Conservation (phyloP, 192 early-diverging fungal genomes). For the Gorgonomyces haynaldii region DNA sequence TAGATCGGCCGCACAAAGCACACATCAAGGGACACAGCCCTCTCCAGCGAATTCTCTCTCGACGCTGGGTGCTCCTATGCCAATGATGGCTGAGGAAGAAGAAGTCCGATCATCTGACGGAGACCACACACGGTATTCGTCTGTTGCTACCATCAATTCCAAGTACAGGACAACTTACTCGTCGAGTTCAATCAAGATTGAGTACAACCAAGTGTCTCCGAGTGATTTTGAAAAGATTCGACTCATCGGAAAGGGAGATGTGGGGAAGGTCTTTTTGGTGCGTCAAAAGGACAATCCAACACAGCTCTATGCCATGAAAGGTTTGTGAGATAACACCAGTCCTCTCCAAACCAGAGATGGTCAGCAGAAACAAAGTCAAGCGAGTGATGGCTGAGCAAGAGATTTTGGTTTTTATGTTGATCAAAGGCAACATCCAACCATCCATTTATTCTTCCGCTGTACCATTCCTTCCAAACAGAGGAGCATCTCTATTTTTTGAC, state of each 20-base stretch:
- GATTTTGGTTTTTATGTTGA: slow-evolving; percentile 44
- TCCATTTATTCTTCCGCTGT: slow-evolving; percentile 83
- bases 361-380: slow-evolving; percentile 96
- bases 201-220: slow-evolving; percentile 72
- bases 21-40: too few species aligned
- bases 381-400: slow-evolving; percentile 95
- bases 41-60: too few species aligned
- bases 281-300: slow-evolving; percentile 52
- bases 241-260: slow-evolving; percentile 93
- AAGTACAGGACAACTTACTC: slow-evolving; percentile 32
- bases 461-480: slow-evolving; percentile 81
- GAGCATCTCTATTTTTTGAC: slow-evolving; percentile 80
- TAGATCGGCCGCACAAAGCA: too few species aligned
- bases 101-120: too few species aligned
- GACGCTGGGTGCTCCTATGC: too few species aligned
- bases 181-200: slow-evolving; percentile 67
- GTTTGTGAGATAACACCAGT: slow-evolving; percentile 37
- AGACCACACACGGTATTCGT: too few species aligned
- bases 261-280: slow-evolving; percentile 93
- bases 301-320: slow-evolving; percentile 94
- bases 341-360: slow-evolving; percentile 90
- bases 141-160: background rate
- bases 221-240: slow-evolving; percentile 78
- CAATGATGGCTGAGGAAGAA: too few species aligned
- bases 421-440: slow-evolving; percentile 62